Conservation (phyloP, 2,329 filamentous ascomycete genomes). For the Phialemoniopsis sp. region DNA sequence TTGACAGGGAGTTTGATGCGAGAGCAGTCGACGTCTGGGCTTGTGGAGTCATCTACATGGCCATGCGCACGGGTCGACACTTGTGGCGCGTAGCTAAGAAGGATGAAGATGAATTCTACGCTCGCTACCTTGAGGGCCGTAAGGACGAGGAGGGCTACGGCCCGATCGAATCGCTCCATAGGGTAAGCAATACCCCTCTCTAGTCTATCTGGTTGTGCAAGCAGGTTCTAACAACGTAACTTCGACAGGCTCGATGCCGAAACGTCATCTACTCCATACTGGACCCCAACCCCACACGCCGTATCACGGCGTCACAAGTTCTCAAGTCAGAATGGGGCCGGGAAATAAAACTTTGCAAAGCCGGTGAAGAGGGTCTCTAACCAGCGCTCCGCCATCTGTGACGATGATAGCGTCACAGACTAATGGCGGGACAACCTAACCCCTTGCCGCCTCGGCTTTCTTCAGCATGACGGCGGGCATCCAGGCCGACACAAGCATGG, state of each 20-base stretch:
- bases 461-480: no score
- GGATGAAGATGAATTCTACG: constrained; percentile 96
- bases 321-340: constrained; percentile 98
- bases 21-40: constrained; percentile 98
- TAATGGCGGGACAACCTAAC: no score
- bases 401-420: constrained; percentile 1
- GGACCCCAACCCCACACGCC: constrained; percentile 86
- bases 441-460: no score
- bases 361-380: constrained; percentile 90
- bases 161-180: constrained; percentile 90
- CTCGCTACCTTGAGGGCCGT: constrained; percentile 86
- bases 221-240: constrained; percentile 9
- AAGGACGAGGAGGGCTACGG: constrained; percentile 94
- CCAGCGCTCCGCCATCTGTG: constrained; percentile 18
- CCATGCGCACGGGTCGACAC: constrained; percentile 94
- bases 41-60: constrained; percentile 99
- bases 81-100: constrained; percentile 96
- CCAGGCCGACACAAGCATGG: no score
- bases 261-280: constrained; percentile 99
- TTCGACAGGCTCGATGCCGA: constrained; percentile 80
- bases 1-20: constrained; percentile 92
- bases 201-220: not conserved
- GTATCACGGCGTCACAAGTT: constrained; percentile 93
- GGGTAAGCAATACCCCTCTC: constrained; percentile 60
- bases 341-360: constrained; percentile 95